Percentiles rank a stretch among this genome's conserved stretches.
Conservation (phyloP, 2,329 filamentous ascomycete genomes). For the Cercospora sp. region DNA sequence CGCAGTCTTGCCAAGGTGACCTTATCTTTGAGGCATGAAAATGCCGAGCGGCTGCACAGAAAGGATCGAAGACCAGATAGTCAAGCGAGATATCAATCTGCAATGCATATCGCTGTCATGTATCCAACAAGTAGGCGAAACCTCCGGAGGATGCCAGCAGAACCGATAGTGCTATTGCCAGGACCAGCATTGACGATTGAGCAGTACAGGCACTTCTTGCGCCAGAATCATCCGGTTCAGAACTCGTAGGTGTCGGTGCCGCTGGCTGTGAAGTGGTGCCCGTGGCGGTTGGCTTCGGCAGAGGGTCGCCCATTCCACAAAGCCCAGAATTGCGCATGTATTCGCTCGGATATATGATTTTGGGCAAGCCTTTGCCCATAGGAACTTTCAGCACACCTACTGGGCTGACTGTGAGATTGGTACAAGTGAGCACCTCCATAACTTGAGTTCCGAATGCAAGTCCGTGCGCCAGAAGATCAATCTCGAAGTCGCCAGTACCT, state of each 20-base stretch:
- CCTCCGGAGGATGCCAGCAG: background rate
- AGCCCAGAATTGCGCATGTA: conserved; percentile 31
- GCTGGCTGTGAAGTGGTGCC: background rate
- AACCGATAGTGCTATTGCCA: background rate
- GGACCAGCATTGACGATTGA: background rate
- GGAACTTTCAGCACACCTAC: conserved; percentile 35
- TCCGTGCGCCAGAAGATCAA: conserved; percentile 40
- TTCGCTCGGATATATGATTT: conserved; percentile 37
- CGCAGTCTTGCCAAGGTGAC: background rate
- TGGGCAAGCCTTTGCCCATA: conserved; percentile 42
- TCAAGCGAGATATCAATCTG: background rate
- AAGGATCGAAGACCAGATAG: background rate
- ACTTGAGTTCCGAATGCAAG: conserved; percentile 33
- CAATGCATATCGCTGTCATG: background rate
- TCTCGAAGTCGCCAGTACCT: conserved; percentile 36
- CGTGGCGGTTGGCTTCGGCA: background rate
- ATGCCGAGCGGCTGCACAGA: background rate
- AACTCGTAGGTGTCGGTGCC: background rate
- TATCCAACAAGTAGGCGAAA: background rate
- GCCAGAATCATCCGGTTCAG: background rate
- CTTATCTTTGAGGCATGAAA: background rate
- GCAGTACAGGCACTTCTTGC: background rate
- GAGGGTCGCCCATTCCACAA: conserved; percentile 25
- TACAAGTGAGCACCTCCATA: conserved; percentile 41
- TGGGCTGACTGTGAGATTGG: conserved; percentile 31